These are phyloP conservation scores for Musa itinerans DNA, from an alignment of 176 grass and related monocot genomes.

Conservation along the genomic window DNA sequence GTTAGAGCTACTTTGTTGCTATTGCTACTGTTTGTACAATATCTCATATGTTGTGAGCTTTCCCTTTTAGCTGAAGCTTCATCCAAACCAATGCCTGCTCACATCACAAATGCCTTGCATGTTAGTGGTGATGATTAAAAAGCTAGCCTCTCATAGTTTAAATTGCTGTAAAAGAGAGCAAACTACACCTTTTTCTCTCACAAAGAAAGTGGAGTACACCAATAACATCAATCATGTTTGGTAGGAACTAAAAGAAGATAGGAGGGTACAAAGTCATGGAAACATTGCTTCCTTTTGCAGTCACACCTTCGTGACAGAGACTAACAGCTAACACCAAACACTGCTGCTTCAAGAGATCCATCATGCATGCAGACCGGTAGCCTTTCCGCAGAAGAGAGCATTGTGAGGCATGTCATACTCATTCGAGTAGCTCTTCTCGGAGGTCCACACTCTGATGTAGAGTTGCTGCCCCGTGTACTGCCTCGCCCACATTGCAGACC, in stretches of 20 bases:
- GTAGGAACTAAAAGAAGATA: neutral
- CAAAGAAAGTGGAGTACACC: neutral
- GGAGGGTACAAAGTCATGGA: neutral
- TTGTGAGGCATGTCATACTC: slow-evolving; percentile 56
- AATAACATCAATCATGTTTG: neutral
- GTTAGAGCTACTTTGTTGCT: too few relatives aligned
- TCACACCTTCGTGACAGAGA: neutral
- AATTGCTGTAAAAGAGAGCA: too few relatives aligned
- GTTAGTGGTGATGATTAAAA: too few relatives aligned
- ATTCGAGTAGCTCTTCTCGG: slow-evolving; percentile 39
- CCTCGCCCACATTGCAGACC: slow-evolving; percentile 47
- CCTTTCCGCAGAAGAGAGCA: slow-evolving; percentile 54
- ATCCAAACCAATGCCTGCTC: too few relatives aligned
- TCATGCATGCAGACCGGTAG: neutral
- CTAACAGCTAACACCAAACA: neutral
- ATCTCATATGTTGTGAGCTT: too few relatives aligned
- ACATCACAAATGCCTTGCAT: too few relatives aligned
- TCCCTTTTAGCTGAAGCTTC: too few relatives aligned
- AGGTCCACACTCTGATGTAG: slow-evolving; percentile 51
- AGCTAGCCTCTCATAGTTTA: too few relatives aligned
- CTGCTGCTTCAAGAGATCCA: neutral
- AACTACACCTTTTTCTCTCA: too few relatives aligned
- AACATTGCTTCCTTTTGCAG: neutral
- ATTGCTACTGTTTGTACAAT: too few relatives aligned
- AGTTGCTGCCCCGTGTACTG: slow-evolving; percentile 67